Base-by-base conservation (phyloP, 768 basidiomycete genomes). In the Amanita muscaria region DNA sequence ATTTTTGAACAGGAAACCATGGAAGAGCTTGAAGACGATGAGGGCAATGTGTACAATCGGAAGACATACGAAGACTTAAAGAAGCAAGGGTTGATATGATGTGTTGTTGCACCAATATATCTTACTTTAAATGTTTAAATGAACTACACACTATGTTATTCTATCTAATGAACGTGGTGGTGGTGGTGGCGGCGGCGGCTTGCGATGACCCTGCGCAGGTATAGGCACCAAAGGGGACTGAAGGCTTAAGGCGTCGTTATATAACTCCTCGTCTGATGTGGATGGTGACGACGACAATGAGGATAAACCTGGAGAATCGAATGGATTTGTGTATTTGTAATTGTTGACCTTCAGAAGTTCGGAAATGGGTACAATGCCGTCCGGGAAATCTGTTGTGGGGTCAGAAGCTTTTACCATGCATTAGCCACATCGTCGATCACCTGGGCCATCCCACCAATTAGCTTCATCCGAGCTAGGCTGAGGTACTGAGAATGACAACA, bases 31-130 rank as follows among this genome's bases (percentile, higher is more conserved):
- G 96, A 99, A 59, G 96, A 99, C 59, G 89, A 89, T 36, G 96
- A 98, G 60, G 96, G 96, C 12, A 98, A 99, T 55, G 96, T 98
- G 40, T 97, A 98, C 64, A 92, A 92, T 64, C 81, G 83, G 57
- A 96, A 96, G 72, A 94, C 90, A n/a, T 97, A 92, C 58, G 90
- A 94, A 55, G 90, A 94, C 57, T 70, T 96, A 53, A 94, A 92
- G 73, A 90, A 92, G 66, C 93, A 97, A 60, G 93, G 92, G 46
- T 67, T 94, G 46, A 87, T 93, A 46, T 88, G 66, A 64, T 49
- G 16, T 37, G 29, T 40, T 29, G 25, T 9, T 33, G 44, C 40
- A 31, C 47, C 47, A 47, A 24, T 49, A 27, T 47, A 29, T 38
- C 37, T 46, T 36, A 45, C 54, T 24, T 49, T 41, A 33, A 39